phyloP scores from a whole-genome alignment of 495 filamentous ascomycete genomes.

The Podospora pseudopauciseta region DNA sequence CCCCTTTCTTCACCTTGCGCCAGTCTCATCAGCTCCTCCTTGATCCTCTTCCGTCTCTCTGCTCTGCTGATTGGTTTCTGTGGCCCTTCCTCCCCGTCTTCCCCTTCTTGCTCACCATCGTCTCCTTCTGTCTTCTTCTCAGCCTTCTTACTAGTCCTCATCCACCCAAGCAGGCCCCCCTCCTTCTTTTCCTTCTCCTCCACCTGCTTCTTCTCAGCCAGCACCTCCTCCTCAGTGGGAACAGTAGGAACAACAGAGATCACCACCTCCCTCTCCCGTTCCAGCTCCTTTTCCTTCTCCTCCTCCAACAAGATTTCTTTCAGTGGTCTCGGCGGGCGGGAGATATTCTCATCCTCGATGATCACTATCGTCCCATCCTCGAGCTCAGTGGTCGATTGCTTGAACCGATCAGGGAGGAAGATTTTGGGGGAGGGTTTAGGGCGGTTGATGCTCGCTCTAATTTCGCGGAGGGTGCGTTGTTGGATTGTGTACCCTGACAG shows the following conservation, averaged over 20 bases:
- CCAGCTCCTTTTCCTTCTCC: slow-evolving; percentile 15
- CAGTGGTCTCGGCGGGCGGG: background rate
- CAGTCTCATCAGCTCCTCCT: slow-evolving; percentile 47
- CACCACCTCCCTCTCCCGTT: slow-evolving; percentile 35
- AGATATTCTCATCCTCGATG: slow-evolving; percentile 3
- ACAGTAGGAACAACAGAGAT: slow-evolving; percentile 20
- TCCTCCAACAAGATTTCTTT: background rate
- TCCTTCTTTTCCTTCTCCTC: background rate
- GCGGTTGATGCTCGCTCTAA: slow-evolving; percentile 46
- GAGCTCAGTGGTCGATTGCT: slow-evolving; percentile 30
- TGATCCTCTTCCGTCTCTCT: slow-evolving; percentile 48
- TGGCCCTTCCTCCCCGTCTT: slow-evolving; percentile 16
- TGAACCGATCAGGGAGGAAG: slow-evolving; percentile 41
- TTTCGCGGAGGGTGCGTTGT: slow-evolving; percentile 50
- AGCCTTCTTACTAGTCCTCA: background rate
- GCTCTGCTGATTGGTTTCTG: slow-evolving; percentile 41
- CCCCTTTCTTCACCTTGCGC: slow-evolving; percentile 38
- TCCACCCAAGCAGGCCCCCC: background rate
- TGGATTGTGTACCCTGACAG: slow-evolving; percentile 53
- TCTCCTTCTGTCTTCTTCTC: background rate
- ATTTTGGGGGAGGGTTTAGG: slow-evolving; percentile 41
- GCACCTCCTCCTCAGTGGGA: slow-evolving; percentile 17
- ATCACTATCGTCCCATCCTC: slow-evolving; percentile 8
- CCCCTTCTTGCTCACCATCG: slow-evolving; percentile 16
- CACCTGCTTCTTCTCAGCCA: background rate